These are phyloP conservation scores for Lactarius sp. DNA, from an alignment of 768 basidiomycete species.

Conservation along the genomic window DNA sequence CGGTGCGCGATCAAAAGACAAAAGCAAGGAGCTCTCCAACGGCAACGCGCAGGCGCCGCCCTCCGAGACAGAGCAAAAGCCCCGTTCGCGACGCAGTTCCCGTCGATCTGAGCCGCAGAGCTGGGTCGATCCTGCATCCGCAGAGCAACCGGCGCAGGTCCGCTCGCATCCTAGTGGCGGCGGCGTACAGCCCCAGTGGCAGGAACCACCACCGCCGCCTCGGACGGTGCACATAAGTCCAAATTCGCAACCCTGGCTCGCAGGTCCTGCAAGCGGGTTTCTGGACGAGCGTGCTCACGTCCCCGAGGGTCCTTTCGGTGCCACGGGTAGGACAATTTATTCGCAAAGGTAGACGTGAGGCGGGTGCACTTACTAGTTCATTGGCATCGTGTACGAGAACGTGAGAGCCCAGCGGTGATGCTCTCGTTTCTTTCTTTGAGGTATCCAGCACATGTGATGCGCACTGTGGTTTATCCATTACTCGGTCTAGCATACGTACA, in stretches of 20 bases:
- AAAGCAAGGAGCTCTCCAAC: conserved; percentile 16
- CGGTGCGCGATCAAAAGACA: conserved; percentile 19
- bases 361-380: not conserved
- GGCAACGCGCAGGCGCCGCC: not conserved
- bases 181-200: conserved; percentile 9
- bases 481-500: conserved; percentile 4
- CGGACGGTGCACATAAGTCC: conserved; percentile 7
- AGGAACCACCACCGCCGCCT: conserved; percentile 9
- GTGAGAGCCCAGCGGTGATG: not conserved
- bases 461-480: not conserved
- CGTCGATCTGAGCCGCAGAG: conserved; percentile 24
- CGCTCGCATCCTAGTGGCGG: not conserved
- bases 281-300: conserved; percentile 21
- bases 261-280: conserved; percentile 24
- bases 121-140: not conserved
- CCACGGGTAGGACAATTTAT: conserved; percentile 27
- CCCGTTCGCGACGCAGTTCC: conserved; percentile 16
- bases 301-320: conserved; percentile 22
- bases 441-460: not conserved
- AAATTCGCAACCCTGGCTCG: conserved; percentile 21
- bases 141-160: not conserved
- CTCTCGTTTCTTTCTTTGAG: not conserved
- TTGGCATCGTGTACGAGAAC: not conserved
- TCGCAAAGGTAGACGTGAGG: conserved; percentile 20
- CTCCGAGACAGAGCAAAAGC: conserved; percentile 11